These are phyloP conservation scores for Striga asiatica DNA, from an alignment of 257 asterid genomes.

Conservation along the genomic window DNA sequence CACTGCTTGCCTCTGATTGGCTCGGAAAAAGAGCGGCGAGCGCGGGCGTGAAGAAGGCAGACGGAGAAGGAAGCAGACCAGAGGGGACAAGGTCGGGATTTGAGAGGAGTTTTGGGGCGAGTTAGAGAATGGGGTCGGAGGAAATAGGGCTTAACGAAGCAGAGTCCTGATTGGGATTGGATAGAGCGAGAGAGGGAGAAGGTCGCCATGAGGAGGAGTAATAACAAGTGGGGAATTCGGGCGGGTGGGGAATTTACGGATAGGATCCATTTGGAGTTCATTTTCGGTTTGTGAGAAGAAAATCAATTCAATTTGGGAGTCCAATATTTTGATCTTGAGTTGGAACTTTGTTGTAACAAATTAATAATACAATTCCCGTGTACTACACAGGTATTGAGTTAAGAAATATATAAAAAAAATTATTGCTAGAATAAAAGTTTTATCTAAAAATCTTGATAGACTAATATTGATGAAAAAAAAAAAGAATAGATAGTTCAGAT, in stretches of 20 bases:
- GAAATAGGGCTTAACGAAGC: slow-evolving; percentile 27
- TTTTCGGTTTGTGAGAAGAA: slow-evolving; percentile 8
- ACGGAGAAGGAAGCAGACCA: slow-evolving; percentile 59
- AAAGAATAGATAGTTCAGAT: too few relatives aligned
- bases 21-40: slow-evolving; percentile 17
- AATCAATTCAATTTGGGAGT: too few relatives aligned
- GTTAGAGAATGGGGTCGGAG: slow-evolving; percentile 17
- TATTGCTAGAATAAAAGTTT: too few relatives aligned
- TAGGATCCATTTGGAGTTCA: slow-evolving; percentile 24
- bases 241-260: slow-evolving; percentile 15
- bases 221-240: slow-evolving; percentile 11
- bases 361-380: too few relatives aligned
- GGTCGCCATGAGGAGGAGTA: slow-evolving; percentile 33
- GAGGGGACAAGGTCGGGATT: slow-evolving; percentile 64
- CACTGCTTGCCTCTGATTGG: slow-evolving; percentile 5
- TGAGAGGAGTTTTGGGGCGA: slow-evolving; percentile 23
- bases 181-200: slow-evolving; percentile 33
- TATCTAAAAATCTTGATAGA: too few relatives aligned
- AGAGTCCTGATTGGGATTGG: slow-evolving; percentile 44
- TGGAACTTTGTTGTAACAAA: too few relatives aligned
- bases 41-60: slow-evolving; percentile 49
- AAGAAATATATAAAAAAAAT: too few relatives aligned
- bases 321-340: too few relatives aligned
- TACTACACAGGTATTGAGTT: too few relatives aligned
- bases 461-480: too few relatives aligned